Conservation (phyloP, 805 yeast species). For the Yarrowia bubula region DNA sequence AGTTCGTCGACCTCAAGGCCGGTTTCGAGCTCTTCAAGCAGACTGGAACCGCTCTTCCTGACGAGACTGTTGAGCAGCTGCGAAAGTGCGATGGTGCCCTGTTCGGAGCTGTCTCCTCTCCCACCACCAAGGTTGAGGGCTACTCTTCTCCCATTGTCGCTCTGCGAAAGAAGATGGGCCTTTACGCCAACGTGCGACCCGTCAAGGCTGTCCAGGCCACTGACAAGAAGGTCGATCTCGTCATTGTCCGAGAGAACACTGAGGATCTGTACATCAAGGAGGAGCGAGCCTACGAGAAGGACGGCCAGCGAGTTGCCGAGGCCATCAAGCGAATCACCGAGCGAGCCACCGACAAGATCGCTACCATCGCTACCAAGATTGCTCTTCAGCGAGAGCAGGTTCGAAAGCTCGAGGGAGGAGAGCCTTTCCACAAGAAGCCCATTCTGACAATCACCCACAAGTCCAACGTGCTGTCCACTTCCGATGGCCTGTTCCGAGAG, state of each 20-base stretch:
- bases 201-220: slow-evolving; percentile 87
- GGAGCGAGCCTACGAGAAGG: slow-evolving; percentile 71
- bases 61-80: slow-evolving; percentile 77
- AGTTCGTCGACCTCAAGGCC: slow-evolving; percentile 85
- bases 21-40: slow-evolving; percentile 91
- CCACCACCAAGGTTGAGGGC: slow-evolving; percentile 89
- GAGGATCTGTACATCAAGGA: slow-evolving; percentile 96
- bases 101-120: slow-evolving; percentile 95
- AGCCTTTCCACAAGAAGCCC: slow-evolving; percentile 53
- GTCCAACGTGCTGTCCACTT: slow-evolving; percentile 86
- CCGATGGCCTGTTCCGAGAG: slow-evolving; percentile 97
- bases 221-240: slow-evolving; percentile 92
- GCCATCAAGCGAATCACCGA: slow-evolving; percentile 96
- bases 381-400: slow-evolving; percentile 86
- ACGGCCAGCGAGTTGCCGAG: slow-evolving; percentile 90
- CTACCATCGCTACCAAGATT: slow-evolving; percentile 86
- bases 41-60: slow-evolving; percentile 96
- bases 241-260: slow-evolving; percentile 97
- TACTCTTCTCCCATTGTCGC: slow-evolving; percentile 99
- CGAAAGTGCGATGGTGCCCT: slow-evolving; percentile 92
- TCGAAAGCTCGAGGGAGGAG: slow-evolving; percentile 50
- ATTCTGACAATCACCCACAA: slow-evolving; percentile 91
- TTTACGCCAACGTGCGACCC: slow-evolving; percentile 96
- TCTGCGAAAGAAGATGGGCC: slow-evolving; percentile 89
- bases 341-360: slow-evolving; percentile 79